phyloP scores from a whole-genome alignment of 2,329 filamentous ascomycete genomes.

The Phialophora expanda region DNA sequence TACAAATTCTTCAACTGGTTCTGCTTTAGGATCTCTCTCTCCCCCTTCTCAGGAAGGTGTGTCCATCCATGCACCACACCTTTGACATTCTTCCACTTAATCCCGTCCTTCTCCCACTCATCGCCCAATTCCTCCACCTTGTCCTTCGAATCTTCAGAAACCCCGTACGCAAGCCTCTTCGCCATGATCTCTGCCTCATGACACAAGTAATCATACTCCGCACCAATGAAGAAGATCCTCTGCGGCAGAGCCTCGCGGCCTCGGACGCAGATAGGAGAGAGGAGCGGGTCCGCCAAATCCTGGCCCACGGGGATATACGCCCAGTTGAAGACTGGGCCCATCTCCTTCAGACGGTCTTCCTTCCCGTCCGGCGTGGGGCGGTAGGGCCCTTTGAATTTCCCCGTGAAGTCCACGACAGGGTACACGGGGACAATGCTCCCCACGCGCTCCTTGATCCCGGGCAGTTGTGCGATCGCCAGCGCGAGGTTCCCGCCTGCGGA shows the following conservation, averaged over 20 bases:
- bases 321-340: slow-evolving; percentile 48
- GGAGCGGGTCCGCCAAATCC: slow-evolving; percentile 47
- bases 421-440: slow-evolving; percentile 53
- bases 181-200: slow-evolving; percentile 49
- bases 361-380: slow-evolving; percentile 35
- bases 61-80: slow-evolving; percentile 34
- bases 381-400: slow-evolving; percentile 42
- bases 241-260: slow-evolving; percentile 47
- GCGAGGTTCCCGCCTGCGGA: slow-evolving; percentile 19
- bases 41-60: slow-evolving; percentile 26
- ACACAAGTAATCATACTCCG: slow-evolving; percentile 55
- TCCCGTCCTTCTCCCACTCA: slow-evolving; percentile 35
- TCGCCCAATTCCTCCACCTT: slow-evolving; percentile 28
- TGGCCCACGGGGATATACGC: slow-evolving; percentile 48
- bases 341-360: slow-evolving; percentile 39
- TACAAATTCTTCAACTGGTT: slow-evolving; percentile 24
- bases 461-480: slow-evolving; percentile 45
- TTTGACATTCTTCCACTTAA: slow-evolving; percentile 30
- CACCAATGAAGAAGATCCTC: slow-evolving; percentile 52
- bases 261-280: slow-evolving; percentile 48
- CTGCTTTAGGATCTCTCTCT: slow-evolving; percentile 22
- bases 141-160: slow-evolving; percentile 7
- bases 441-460: slow-evolving; percentile 44
- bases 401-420: slow-evolving; percentile 52
- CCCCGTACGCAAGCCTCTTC: slow-evolving; percentile 38